Conservation (phyloP, 1,139 yeast species). For the Suhomyces kunorum region DNA sequence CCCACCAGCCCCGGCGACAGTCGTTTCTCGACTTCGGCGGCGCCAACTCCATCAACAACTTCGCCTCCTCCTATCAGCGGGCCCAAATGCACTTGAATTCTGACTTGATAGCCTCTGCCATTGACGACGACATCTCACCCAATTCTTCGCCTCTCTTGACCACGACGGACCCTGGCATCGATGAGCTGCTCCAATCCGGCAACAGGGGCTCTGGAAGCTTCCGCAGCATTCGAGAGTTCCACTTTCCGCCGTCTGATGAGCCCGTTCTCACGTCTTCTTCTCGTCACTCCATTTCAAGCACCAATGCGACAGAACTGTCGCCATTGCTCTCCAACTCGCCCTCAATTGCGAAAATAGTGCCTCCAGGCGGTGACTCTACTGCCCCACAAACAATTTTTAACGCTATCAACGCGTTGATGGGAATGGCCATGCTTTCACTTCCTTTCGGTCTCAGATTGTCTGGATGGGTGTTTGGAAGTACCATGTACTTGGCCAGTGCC, state of each 20-base stretch:
- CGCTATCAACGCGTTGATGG: constrained; percentile 81
- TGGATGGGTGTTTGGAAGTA: constrained; percentile 75
- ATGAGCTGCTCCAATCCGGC: constrained; percentile 1
- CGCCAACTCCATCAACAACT: constrained; percentile 69
- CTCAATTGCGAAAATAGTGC: constrained; percentile 7
- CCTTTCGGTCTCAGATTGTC: constrained; percentile 79
- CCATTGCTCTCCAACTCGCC: constrained; percentile 11
- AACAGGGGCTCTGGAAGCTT: constrained; percentile 4
- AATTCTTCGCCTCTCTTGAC: constrained; percentile 22
- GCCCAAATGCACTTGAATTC: constrained; percentile 62
- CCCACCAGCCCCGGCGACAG: constrained; percentile 11
- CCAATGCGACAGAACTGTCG: constrained; percentile 1
- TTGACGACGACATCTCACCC: constrained; percentile 29
- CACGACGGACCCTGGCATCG: constrained; percentile 5
- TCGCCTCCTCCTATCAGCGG: constrained; percentile 75
- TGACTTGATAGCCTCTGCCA: constrained; percentile 16
- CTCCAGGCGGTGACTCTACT: constrained; percentile 53
- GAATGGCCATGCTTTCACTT: constrained; percentile 80
- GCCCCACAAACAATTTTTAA: constrained; percentile 87
- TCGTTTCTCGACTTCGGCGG: constrained; percentile 38
- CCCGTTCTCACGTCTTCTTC: not conserved
- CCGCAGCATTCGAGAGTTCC: constrained; percentile 10
- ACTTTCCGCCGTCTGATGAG: constrained; percentile 9
- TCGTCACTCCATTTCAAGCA: not conserved
- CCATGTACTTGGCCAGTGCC: constrained; percentile 58